Percentiles rank a stretch among this genome's conserved stretches.
phyloP scores from a whole-genome alignment of 2,329 filamentous ascomycete species.

The Paracoccidioides lutzii region DNA sequence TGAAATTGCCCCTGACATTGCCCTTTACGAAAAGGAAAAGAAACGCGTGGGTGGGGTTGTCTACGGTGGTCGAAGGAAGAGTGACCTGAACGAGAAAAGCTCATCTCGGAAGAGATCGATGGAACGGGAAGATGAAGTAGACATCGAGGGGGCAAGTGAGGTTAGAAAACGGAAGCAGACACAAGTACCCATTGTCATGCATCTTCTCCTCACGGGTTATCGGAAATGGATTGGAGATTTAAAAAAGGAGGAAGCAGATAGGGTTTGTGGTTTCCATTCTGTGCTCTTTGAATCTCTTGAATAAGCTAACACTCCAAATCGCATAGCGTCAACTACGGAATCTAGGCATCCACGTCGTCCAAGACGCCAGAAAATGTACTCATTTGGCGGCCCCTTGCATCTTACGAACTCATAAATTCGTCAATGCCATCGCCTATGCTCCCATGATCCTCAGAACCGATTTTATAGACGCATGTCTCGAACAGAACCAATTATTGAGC shows the following conservation, averaged over 20 bases:
- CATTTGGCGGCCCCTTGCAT: slow-evolving; percentile 79
- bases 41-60: slow-evolving; percentile 61
- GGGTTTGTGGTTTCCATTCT: slow-evolving; percentile 42
- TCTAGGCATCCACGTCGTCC: slow-evolving; percentile 67
- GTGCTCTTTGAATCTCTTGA: not conserved
- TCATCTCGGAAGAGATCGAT: slow-evolving; percentile 29
- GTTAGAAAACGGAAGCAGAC: slow-evolving; percentile 51
- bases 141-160: slow-evolving; percentile 39
- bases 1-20: slow-evolving; percentile 68
- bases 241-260: slow-evolving; percentile 65
- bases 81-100: slow-evolving; percentile 26
- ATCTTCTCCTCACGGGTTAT: slow-evolving; percentile 73
- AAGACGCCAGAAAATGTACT: slow-evolving; percentile 63
- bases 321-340: slow-evolving; percentile 63
- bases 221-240: slow-evolving; percentile 61
- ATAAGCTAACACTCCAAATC: not conserved
- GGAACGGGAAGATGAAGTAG: slow-evolving; percentile 36
- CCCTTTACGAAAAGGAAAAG: slow-evolving; percentile 82
- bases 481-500: slow-evolving; percentile 51
- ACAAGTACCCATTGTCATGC: slow-evolving; percentile 54
- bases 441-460: slow-evolving; percentile 62
- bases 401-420: slow-evolving; percentile 85
- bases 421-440: slow-evolving; percentile 70
- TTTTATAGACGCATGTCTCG: slow-evolving; percentile 67
- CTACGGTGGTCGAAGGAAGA: slow-evolving; percentile 42